A percentile compares a stretch with the other conserved stretches of the same genome.
phyloP scores from a whole-genome alignment of 495 filamentous ascomycete genomes.

The Podospora sp. region DNA sequence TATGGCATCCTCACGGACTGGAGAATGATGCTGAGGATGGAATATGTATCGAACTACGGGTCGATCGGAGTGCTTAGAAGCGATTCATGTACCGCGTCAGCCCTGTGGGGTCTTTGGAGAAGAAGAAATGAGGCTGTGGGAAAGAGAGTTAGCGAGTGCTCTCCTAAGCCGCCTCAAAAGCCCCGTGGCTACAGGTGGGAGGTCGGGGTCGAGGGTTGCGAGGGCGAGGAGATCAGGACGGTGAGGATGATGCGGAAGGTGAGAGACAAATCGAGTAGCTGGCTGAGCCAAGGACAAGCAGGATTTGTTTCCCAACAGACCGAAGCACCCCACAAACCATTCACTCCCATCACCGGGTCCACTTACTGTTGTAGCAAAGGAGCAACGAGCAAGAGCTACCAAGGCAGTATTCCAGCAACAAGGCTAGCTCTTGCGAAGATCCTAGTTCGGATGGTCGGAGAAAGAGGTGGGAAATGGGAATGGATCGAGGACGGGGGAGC shows the following conservation, averaged over 20 bases:
- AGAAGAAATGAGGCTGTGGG: slow-evolving; percentile 8
- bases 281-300: neutral
- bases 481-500: neutral
- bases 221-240: neutral
- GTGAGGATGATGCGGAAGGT: neutral
- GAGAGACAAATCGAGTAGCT: neutral
- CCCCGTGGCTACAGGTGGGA: neutral
- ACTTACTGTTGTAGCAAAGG: slow-evolving; percentile 28
- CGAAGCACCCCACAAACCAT: slow-evolving; percentile 3
- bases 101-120: neutral
- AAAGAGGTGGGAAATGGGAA: neutral
- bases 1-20: slow-evolving; percentile 74
- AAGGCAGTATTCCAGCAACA: slow-evolving; percentile 47
- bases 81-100: slow-evolving; percentile 25
- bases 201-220: neutral
- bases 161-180: neutral
- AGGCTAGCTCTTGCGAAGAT: slow-evolving; percentile 28
- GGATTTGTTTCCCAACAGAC: neutral
- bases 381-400: slow-evolving; percentile 31
- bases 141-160: slow-evolving; percentile 22
- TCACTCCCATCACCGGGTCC: slow-evolving; percentile 8
- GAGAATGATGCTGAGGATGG: neutral
- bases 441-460: slow-evolving; percentile 1
- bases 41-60: slow-evolving; percentile 18
- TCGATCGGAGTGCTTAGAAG: slow-evolving; percentile 11